Evolutionary conservation across 2,329 filamentous ascomycete genomes (phyloP).

Genomic region (Colletotrichum navitas): DNA sequence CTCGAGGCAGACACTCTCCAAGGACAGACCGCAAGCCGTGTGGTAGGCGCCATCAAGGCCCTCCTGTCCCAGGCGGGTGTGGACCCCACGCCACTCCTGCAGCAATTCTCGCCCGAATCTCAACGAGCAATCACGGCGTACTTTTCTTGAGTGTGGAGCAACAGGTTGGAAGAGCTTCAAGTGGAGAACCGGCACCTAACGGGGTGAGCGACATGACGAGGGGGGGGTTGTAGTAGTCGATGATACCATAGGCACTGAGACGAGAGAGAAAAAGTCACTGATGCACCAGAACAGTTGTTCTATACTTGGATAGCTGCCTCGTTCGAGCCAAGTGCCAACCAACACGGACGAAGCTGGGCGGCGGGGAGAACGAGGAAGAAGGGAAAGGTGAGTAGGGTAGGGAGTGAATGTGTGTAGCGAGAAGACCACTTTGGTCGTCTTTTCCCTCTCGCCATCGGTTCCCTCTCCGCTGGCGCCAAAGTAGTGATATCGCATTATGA

Average conservation of each 20-base stretch:
- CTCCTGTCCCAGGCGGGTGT: conserved; percentile 80
- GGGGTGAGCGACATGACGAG: background rate
- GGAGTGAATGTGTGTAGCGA: background rate
- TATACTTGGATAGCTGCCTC: conserved; percentile 26
- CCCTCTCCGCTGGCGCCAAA: conserved; percentile 13
- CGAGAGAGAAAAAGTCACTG: background rate
- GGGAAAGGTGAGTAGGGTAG: background rate
- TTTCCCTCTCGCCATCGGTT: background rate
- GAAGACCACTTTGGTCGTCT: conserved; percentile 2
- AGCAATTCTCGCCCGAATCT: conserved; percentile 81
- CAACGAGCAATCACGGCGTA: conserved; percentile 84
- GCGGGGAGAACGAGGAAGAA: background rate
- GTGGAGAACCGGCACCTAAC: background rate
- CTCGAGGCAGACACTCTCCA: conserved; percentile 92
- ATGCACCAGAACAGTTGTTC: conserved; percentile 5
- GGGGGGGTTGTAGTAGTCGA: conserved; percentile 22
- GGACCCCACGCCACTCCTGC: conserved; percentile 81
- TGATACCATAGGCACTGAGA: conserved; percentile 39
- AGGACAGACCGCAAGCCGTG: conserved; percentile 82
- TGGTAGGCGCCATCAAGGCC: conserved; percentile 82
- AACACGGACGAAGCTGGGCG: background rate
- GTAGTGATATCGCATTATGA: conserved; percentile 24
- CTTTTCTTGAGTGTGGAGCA: conserved; percentile 69
- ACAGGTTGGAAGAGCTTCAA: background rate
- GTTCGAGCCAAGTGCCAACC: conserved; percentile 20